These are phyloP conservation scores for Boletus edulis DNA, from an alignment of 768 basidiomycete genomes.

Conservation along the genomic window DNA sequence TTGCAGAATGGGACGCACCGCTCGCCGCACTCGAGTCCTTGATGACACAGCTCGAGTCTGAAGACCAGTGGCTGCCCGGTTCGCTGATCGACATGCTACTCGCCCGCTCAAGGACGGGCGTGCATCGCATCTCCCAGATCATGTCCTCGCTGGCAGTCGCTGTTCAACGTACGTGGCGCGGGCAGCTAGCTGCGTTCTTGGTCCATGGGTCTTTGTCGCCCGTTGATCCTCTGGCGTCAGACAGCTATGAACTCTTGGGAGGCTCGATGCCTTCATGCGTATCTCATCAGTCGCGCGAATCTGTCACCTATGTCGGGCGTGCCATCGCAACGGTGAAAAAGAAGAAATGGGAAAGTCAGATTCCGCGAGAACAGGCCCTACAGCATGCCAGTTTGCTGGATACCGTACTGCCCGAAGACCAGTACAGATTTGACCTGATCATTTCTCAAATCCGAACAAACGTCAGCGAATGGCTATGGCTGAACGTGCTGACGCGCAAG, in stretches of 20 bases:
- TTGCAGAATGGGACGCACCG: slow-evolving; percentile 88
- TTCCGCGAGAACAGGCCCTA: slow-evolving; percentile 63
- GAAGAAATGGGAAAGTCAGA: slow-evolving; percentile 75
- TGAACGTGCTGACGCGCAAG: slow-evolving; percentile 78
- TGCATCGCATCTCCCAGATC: slow-evolving; percentile 71
- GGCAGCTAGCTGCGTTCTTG: slow-evolving; percentile 78
- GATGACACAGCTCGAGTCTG: slow-evolving; percentile 57
- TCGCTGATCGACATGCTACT: slow-evolving; percentile 78
- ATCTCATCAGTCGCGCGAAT: slow-evolving; percentile 68
- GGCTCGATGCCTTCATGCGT: slow-evolving; percentile 76
- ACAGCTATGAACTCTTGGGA: slow-evolving; percentile 55
- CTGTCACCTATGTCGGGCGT: slow-evolving; percentile 83
- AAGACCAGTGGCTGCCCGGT: slow-evolving; percentile 61
- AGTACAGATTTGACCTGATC: slow-evolving; percentile 70
- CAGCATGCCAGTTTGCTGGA: slow-evolving; percentile 67
- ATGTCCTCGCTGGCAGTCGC: slow-evolving; percentile 67
- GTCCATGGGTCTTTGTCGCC: slow-evolving; percentile 69
- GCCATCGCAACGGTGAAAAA: slow-evolving; percentile 82
- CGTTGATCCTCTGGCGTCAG: slow-evolving; percentile 64
- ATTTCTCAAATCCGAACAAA: slow-evolving; percentile 74
- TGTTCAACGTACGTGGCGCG: slow-evolving; percentile 81
- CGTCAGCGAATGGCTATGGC: slow-evolving; percentile 93
- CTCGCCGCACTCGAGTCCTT: slow-evolving; percentile 68
- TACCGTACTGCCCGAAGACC: slow-evolving; percentile 69
- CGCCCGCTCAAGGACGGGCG: slow-evolving; percentile 70